These are phyloP conservation scores for Didymella pinodella DNA, from an alignment of 2,329 filamentous ascomycete species.

Conservation along the genomic window DNA sequence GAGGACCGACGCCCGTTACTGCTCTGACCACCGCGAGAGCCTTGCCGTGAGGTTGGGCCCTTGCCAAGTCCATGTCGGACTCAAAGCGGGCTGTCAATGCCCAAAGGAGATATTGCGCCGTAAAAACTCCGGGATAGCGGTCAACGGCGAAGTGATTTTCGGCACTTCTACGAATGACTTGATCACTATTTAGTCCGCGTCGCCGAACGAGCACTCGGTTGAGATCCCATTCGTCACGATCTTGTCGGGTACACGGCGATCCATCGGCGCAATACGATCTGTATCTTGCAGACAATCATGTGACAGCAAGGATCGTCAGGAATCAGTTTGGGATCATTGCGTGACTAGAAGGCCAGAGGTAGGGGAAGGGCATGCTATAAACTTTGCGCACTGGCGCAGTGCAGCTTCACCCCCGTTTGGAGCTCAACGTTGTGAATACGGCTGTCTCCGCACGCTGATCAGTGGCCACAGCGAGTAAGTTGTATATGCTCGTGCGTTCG, in stretches of 20 bases:
- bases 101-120: slow-evolving; percentile 13
- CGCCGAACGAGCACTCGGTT: slow-evolving; percentile 1
- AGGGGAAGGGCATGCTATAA: background rate
- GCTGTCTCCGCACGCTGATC: slow-evolving; percentile 11
- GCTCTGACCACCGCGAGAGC: background rate
- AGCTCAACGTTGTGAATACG: background rate
- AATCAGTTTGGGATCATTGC: slow-evolving; percentile 1
- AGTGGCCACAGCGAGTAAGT: background rate
- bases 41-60: slow-evolving; percentile 1
- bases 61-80: background rate
- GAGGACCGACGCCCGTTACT: background rate
- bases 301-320: slow-evolving; percentile 7
- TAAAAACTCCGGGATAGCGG: slow-evolving; percentile 7
- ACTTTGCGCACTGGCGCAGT: slow-evolving; percentile 1
- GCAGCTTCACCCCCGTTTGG: background rate
- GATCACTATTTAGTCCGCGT: background rate
- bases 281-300: slow-evolving; percentile 10
- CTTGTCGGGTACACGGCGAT: slow-evolving; percentile 1
- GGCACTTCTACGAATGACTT: slow-evolving; percentile 1
- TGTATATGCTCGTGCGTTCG: slow-evolving; percentile 1
- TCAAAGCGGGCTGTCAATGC: slow-evolving; percentile 1
- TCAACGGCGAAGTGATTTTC: slow-evolving; percentile 8
- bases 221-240: slow-evolving; percentile 6
- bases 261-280: slow-evolving; percentile 11
- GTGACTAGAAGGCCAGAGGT: slow-evolving; percentile 1